A percentile compares a stretch with the other conserved stretches of the same genome.
These are phyloP conservation scores for Picochlorum sp. DNA, from an alignment of 139 green algal species.

Conservation along the genomic window DNA sequence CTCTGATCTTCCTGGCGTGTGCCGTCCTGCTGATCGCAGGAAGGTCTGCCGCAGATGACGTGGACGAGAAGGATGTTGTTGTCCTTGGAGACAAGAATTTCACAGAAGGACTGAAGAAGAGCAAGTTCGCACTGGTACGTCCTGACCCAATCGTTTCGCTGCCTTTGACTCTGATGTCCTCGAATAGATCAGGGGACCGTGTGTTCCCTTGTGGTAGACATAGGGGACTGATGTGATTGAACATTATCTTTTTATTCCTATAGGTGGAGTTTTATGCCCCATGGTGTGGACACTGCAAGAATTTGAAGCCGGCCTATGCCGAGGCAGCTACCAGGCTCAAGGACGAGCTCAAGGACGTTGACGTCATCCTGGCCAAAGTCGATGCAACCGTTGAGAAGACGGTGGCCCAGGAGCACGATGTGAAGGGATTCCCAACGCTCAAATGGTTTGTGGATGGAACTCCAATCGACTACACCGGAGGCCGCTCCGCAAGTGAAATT, in stretches of 20 bases:
- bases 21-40: background rate
- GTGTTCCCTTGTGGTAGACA: too few relatives aligned
- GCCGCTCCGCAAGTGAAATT: slow-evolving; percentile 62
- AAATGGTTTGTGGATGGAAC: slow-evolving; percentile 82
- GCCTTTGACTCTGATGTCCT: slow-evolving; percentile 1
- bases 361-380: slow-evolving; percentile 67
- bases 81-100: slow-evolving; percentile 64
- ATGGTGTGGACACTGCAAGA: slow-evolving; percentile 76
- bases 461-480: slow-evolving; percentile 58
- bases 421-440: slow-evolving; percentile 71
- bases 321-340: slow-evolving; percentile 62
- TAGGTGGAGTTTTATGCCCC: slow-evolving; percentile 71
- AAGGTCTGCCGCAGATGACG: slow-evolving; percentile 7
- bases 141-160: background rate
- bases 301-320: slow-evolving; percentile 62
- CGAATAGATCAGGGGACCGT: too few relatives aligned
- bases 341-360: slow-evolving; percentile 20
- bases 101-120: slow-evolving; percentile 36
- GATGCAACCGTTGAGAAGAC: slow-evolving; percentile 63
- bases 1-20: background rate
- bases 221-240: too few relatives aligned
- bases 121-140: slow-evolving; percentile 60
- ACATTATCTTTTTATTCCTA: background rate
- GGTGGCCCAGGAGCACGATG: slow-evolving; percentile 42
- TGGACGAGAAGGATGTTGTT: slow-evolving; percentile 57